Percentiles rank a stretch among this genome's conserved stretches.
Evolutionary conservation across 768 basidiomycete genomes (phyloP).

Genomic region (Mycena haematopus): DNA sequence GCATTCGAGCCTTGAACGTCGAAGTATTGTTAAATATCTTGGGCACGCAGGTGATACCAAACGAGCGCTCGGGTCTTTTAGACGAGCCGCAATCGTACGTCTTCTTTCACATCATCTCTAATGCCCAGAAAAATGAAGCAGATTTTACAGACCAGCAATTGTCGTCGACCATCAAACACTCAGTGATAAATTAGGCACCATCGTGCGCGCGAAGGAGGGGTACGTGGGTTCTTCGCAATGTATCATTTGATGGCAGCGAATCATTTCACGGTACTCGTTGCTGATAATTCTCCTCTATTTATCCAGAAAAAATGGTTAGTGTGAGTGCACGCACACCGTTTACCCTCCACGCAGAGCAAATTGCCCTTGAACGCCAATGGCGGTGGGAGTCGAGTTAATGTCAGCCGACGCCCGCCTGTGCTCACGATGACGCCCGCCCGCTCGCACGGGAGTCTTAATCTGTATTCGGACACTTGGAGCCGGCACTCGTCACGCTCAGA

Average conservation of each 20-base stretch:
- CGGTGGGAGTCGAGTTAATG: neutral
- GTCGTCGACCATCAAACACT: constrained; percentile 22
- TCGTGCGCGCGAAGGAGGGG: constrained; percentile 26
- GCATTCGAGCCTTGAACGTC: neutral
- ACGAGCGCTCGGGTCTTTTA: constrained; percentile 18
- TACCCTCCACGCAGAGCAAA: constrained; percentile 12
- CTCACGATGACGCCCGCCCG: constrained; percentile 25
- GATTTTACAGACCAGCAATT: neutral
- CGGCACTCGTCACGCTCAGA: constrained; percentile 1
- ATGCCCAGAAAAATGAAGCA: neutral
- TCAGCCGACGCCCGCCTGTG: constrained; percentile 18
- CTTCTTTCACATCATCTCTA: neutral
- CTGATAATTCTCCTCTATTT: neutral
- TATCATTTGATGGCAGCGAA: neutral
- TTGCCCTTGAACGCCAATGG: neutral
- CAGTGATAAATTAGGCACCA: constrained; percentile 14
- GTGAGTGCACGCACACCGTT: constrained; percentile 25
- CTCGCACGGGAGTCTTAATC: constrained; percentile 12
- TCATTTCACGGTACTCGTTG: neutral
- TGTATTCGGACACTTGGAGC: neutral
- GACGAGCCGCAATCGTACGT: constrained; percentile 1
- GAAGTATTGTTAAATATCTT: neutral
- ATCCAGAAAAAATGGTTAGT: constrained; percentile 23
- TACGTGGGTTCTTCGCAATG: constrained; percentile 5
- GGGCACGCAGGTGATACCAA: constrained; percentile 19